These are phyloP conservation scores for Phoma sp. DNA, from an alignment of 2,329 filamentous ascomycete genomes.

Conservation along the genomic window DNA sequence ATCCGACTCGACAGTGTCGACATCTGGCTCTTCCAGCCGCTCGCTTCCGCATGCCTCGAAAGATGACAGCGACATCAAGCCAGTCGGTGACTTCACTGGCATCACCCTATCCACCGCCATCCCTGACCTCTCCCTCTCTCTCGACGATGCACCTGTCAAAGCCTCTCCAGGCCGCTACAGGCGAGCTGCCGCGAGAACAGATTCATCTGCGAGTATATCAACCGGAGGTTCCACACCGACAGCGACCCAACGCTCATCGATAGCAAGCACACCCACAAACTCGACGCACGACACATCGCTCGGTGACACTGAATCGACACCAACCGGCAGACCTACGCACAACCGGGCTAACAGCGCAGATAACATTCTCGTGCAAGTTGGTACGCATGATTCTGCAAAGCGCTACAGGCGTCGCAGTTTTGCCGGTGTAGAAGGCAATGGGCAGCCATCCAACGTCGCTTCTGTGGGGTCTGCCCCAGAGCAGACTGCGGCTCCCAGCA, in stretches of 20 bases:
- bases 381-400: slow-evolving; percentile 71
- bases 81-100: slow-evolving; percentile 49
- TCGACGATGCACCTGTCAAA: slow-evolving; percentile 67
- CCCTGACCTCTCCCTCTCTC: slow-evolving; percentile 63
- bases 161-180: slow-evolving; percentile 84
- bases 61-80: slow-evolving; percentile 58
- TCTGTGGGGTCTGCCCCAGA: slow-evolving; percentile 21
- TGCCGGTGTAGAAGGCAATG: slow-evolving; percentile 65
- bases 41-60: slow-evolving; percentile 55
- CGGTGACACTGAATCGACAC: slow-evolving; percentile 47
- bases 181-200: slow-evolving; percentile 67
- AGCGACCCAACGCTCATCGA: slow-evolving; percentile 42
- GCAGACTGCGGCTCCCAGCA: slow-evolving; percentile 23
- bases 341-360: slow-evolving; percentile 70
- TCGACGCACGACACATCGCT: slow-evolving; percentile 65
- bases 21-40: slow-evolving; percentile 59
- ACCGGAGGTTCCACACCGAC: slow-evolving; percentile 37
- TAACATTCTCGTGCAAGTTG: slow-evolving; percentile 69
- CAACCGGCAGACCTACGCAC: slow-evolving; percentile 54
- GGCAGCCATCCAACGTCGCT: slow-evolving; percentile 23
- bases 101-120: slow-evolving; percentile 60
- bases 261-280: slow-evolving; percentile 56
- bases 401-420: slow-evolving; percentile 84
- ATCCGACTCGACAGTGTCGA: slow-evolving; percentile 55
- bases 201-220: slow-evolving; percentile 51